phyloP scores from a whole-genome alignment of 306 rosid genomes.

The Lupinus albus region DNA sequence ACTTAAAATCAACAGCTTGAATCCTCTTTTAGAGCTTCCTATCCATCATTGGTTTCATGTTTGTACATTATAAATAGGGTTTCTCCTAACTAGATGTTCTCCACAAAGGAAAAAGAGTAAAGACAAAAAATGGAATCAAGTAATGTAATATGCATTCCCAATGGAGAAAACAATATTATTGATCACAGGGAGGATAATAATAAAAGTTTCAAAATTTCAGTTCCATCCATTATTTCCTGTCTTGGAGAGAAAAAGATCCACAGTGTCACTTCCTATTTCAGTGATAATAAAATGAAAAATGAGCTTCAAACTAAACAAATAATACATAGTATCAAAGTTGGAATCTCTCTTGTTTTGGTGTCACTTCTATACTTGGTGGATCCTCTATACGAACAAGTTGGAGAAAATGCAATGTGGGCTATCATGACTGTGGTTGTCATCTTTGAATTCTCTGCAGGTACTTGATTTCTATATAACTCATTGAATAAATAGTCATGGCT shows the following conservation, averaged over 20 bases:
- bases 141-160: constrained; percentile 48
- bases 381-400: constrained; percentile 63
- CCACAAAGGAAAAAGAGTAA: neutral
- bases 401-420: constrained; percentile 90
- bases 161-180: constrained; percentile 20
- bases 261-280: neutral
- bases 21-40: neutral
- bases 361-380: constrained; percentile 70
- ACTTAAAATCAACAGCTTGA: neutral
- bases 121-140: constrained; percentile 47
- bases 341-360: constrained; percentile 63
- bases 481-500: neutral
- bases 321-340: constrained; percentile 73
- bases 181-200: constrained; percentile 26
- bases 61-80: constrained; percentile 22
- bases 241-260: constrained; percentile 31
- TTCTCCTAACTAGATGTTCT: constrained; percentile 13
- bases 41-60: neutral
- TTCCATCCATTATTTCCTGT: constrained; percentile 23
- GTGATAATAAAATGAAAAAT: constrained; percentile 35
- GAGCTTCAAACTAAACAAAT: constrained; percentile 43
- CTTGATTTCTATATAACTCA: neutral
- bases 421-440: constrained; percentile 84
- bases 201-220: constrained; percentile 16
- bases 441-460: constrained; percentile 80